Conservation (phyloP, 805 yeast genomes). For the Hanseniaspora lachancei region DNA sequence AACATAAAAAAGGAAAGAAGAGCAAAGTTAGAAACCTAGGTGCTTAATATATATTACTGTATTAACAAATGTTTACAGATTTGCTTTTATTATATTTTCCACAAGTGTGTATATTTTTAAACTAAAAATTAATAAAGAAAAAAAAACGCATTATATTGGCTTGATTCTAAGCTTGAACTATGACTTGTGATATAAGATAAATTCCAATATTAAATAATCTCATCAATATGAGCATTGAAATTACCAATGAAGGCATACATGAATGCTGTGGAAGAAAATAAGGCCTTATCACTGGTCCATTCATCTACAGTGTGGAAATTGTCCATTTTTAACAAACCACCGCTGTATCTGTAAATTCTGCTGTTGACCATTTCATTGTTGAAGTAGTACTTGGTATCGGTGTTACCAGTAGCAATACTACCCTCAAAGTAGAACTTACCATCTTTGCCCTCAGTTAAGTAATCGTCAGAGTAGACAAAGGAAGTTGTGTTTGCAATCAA, state of each 20-base stretch:
- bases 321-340: constrained; percentile 5
- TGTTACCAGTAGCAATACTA: constrained; percentile 15
- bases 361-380: constrained; percentile 13
- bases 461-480: constrained; percentile 40
- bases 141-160: background rate
- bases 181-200: background rate
- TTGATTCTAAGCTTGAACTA: background rate
- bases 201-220: background rate
- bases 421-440: constrained; percentile 14
- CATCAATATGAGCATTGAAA: constrained; percentile 14
- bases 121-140: background rate
- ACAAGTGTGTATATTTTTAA: too few species aligned
- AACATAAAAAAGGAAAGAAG: constrained; percentile 67
- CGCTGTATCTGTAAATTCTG: constrained; percentile 16
- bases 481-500: constrained; percentile 47
- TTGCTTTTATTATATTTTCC: too few species aligned
- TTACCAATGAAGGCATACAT: constrained; percentile 16
- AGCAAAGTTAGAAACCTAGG: constrained; percentile 19
- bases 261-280: constrained; percentile 15
- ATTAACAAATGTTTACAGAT: background rate
- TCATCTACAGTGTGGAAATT: constrained; percentile 17
- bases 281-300: constrained; percentile 12
- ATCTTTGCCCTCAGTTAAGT: constrained; percentile 1
- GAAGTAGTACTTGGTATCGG: constrained; percentile 16
- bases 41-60: background rate